phyloP scores from a whole-genome alignment of 192 early-diverging fungal species.

The Backusella sp. region DNA sequence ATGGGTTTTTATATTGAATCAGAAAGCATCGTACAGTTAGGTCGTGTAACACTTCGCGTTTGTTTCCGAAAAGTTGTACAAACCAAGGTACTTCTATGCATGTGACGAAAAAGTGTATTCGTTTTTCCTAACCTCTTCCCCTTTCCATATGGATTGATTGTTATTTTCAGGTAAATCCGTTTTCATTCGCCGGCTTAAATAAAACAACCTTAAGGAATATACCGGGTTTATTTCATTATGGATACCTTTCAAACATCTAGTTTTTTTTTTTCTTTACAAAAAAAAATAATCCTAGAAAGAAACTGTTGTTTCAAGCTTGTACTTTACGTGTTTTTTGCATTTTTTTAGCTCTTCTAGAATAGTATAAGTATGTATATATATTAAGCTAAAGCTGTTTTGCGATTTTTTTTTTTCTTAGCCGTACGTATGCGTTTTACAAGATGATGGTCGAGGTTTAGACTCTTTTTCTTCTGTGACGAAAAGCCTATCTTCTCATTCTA shows the following conservation, averaged over 20 bases:
- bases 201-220: not conserved
- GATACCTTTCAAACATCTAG: not conserved
- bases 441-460: too few relatives aligned
- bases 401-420: too few relatives aligned
- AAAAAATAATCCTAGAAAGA: not conserved
- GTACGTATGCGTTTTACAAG: too few relatives aligned
- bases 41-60: not conserved
- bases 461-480: too few relatives aligned
- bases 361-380: too few relatives aligned
- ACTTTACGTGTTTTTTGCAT: not conserved
- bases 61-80: not conserved
- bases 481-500: too few relatives aligned
- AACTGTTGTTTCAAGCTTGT: too few relatives aligned
- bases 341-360: not conserved
- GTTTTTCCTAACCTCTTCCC: not conserved
- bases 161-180: not conserved
- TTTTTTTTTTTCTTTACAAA: not conserved
- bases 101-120: not conserved
- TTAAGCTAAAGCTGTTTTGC: too few relatives aligned
- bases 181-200: slow-evolving; percentile 7
- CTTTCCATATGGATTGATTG: not conserved
- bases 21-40: not conserved
- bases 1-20: not conserved
- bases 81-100: not conserved
- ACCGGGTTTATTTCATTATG: slow-evolving; percentile 1